Evolutionary conservation across 768 basidiomycete species (phyloP).

Genomic region (Lactarius indigo): DNA sequence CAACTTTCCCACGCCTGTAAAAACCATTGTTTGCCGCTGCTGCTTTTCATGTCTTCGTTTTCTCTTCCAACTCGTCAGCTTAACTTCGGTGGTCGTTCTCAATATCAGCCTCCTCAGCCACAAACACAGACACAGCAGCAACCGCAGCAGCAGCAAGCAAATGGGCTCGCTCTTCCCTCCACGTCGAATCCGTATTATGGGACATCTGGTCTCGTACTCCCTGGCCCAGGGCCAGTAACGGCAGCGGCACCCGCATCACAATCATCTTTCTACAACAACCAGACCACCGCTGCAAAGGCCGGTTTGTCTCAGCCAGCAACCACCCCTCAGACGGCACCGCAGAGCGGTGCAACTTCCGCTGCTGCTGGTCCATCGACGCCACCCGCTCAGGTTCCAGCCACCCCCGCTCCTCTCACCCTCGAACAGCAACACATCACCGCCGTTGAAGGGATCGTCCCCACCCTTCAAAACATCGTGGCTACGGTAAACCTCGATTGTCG

Average conservation of each 20-base stretch:
- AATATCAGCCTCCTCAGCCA: conserved; percentile 35
- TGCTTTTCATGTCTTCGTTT: conserved; percentile 44
- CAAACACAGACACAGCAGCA: conserved; percentile 41
- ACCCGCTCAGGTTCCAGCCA: conserved; percentile 52
- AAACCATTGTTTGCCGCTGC: conserved; percentile 13
- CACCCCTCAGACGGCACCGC: conserved; percentile 28
- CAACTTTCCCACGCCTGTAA: conserved; percentile 26
- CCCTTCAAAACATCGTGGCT: conserved; percentile 98
- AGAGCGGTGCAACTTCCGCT: conserved; percentile 34
- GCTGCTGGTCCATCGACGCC: conserved; percentile 59
- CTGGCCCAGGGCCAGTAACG: conserved; percentile 55
- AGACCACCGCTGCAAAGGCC: conserved; percentile 33
- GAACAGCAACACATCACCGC: conserved; percentile 95
- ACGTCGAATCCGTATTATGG: conserved; percentile 39
- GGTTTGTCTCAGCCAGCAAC: conserved; percentile 29
- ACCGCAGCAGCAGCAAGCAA: conserved; percentile 35
- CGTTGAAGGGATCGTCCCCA: conserved; percentile 98
- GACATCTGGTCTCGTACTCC: conserved; percentile 45
- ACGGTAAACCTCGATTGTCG: conserved; percentile 98
- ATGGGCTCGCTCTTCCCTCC: conserved; percentile 57
- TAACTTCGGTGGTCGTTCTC: conserved; percentile 70
- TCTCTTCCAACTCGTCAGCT: conserved; percentile 76
- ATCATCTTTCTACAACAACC: conserved; percentile 31
- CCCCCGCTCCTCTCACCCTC: conserved; percentile 71
- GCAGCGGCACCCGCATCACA: conserved; percentile 38